Evolutionary conservation across 106 monocot species (phyloP), one percentile per base, ranked within the genome.

Genomic region (Dendrobium chrysotoxum): DNA sequence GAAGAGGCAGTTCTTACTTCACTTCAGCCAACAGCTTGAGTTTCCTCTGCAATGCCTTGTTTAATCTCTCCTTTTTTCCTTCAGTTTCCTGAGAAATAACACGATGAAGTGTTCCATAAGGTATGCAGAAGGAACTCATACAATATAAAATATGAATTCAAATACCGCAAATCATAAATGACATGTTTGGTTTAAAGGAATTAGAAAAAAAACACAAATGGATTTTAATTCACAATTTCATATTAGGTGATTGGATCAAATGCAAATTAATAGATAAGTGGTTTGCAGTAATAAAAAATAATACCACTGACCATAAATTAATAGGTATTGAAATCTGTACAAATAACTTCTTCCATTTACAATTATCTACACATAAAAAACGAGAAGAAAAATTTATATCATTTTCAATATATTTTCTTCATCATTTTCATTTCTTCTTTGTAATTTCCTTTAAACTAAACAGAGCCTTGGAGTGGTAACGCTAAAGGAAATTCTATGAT

Each of bases 21-120:
- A 89, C 81, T 86, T 86, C 89, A 80, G 81, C 89, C 44, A 76
- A 28, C n/a, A 86, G 86, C 76, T 66, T 84, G 28, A 79, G 82
- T 47, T 82, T 89, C 84, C 45, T 89, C 65, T 84, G 20, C 15
- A 71, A 75, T 53, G 74, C 55, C 46, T 82, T 75, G 78, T 86
- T 74, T 76, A 89, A 83, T 80, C 79, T 79, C 57, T 70, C 80
- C 44, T 28, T 83, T 80, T 86, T 89, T 40, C 76, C 84, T 73
- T 86, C 86, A 47, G 84, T 86, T 84, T 89, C 89, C 89, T 87
- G 25, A 65, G 47, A 72, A 53, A 72, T 47, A 42, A 20, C 70
- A 50, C 28, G 30, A 18, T 21, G 31, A 18, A 21, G 38, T 38
- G 20, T 38, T 9, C 28, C 53, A 30, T 12, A 53, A 15, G 17